phyloP scores from a whole-genome alignment of 1,284 basidiomycete genomes.

The Heimioporus punctisporus region DNA sequence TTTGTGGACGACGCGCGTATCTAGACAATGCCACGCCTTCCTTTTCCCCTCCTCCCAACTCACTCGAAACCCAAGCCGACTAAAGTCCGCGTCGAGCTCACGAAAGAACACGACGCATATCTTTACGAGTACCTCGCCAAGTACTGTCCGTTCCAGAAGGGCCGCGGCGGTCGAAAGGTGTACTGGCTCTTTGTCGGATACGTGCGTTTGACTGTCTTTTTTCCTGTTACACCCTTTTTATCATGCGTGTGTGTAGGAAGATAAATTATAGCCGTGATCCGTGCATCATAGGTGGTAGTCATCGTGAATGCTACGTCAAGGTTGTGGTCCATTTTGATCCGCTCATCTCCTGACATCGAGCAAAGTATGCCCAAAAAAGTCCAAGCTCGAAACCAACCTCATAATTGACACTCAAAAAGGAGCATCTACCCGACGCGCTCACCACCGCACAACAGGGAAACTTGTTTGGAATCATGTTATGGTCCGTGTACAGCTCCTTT shows the following conservation, averaged over 20 bases:
- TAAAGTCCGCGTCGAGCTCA: conserved; percentile 20
- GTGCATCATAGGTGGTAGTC: conserved; percentile 49
- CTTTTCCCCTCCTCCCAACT: too few species aligned
- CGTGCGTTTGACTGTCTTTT: conserved; percentile 11
- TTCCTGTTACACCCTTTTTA: neutral
- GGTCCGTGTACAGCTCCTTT: conserved; percentile 29
- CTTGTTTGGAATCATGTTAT: conserved; percentile 26
- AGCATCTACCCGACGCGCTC: too few species aligned
- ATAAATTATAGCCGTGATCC: conserved; percentile 43
- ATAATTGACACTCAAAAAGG: too few species aligned
- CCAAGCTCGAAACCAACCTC: too few species aligned
- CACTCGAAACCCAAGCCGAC: conserved; percentile 5
- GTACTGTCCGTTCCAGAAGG: conserved; percentile 21
- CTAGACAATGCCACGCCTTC: too few species aligned
- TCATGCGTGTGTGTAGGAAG: conserved; percentile 10
- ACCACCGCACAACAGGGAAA: too few species aligned
- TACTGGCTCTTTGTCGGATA: conserved; percentile 41
- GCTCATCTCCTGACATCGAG: conserved; percentile 28
- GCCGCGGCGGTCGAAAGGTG: conserved; percentile 42
- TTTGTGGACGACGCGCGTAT: too few species aligned
- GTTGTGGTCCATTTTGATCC: conserved; percentile 43
- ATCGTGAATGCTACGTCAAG: conserved; percentile 51
- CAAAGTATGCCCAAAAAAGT: too few species aligned
- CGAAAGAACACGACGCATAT: conserved; percentile 13
- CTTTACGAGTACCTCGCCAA: conserved; percentile 25